Percentiles rank a stretch among this genome's conserved stretches.
These are phyloP conservation scores for Ceratocystis albifundus DNA, from an alignment of 2,329 filamentous ascomycete genomes.

Conservation along the genomic window DNA sequence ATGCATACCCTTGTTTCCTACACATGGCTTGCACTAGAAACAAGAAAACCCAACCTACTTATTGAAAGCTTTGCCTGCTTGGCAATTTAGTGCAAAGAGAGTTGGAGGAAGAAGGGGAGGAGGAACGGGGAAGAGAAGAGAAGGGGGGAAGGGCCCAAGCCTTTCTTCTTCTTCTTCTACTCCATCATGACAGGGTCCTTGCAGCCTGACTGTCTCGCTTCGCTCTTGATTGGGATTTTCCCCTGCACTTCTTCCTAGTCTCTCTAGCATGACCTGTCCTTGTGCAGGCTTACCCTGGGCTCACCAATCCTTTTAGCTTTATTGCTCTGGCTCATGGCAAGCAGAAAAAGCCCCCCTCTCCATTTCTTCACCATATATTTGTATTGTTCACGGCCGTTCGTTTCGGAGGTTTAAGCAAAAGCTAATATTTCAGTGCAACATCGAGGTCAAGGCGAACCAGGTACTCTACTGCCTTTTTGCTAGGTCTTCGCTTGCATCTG, in stretches of 20 bases:
- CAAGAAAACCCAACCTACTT: background rate
- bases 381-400: background rate
- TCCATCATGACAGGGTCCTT: background rate
- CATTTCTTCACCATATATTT: background rate
- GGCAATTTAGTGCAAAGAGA: background rate
- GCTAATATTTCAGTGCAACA: background rate
- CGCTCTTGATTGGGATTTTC: background rate
- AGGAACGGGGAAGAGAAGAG: background rate
- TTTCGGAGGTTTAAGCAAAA: background rate
- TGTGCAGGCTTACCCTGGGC: no score
- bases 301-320: no score
- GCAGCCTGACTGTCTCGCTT: background rate
- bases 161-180: background rate
- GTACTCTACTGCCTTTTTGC: background rate
- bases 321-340: background rate
- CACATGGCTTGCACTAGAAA: constrained; percentile 6
- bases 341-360: background rate
- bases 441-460: background rate
- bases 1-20: background rate
- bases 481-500: no score
- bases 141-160: background rate
- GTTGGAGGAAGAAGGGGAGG: background rate
- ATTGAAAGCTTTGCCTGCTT: constrained; percentile 2
- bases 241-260: background rate
- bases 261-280: no score